Evolutionary conservation across 2,329 filamentous ascomycete species (phyloP), one percentile per base, ranked within the genome.

Genomic region (Coniochaeta sp.): DNA sequence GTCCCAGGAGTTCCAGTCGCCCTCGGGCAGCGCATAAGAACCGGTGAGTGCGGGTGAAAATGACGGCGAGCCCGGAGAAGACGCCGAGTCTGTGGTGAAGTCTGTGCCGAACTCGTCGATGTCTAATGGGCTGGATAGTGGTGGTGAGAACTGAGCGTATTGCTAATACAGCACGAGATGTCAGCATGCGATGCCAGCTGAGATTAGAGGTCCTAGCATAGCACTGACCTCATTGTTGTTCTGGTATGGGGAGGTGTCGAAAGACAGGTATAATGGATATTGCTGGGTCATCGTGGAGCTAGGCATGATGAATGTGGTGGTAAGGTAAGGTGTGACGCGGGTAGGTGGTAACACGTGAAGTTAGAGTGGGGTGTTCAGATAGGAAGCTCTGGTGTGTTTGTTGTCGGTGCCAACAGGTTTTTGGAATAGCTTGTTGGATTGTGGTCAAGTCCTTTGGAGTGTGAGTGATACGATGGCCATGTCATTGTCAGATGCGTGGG

Each of bases 71-170:
- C 57, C 57, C 9, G 66, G 63, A 14, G 67, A 68, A 14, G 63
- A 58, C 4, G 66, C 63, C 27, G 67, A 68, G 57, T 69, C 67
- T 28, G 63, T 64, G 47, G 60, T 61, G 58, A 66, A 65, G 54
- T 70, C 66, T 32, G 61, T 58, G 53, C 50, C 57, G 52, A 62
- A 67, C 52, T 67, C 63, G 27, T 66, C 63, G 7, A 60, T 61
- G 27, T 66, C 63, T 9, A 61, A 52, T 7, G 60, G 56, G 56
- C 54, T 56, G 45, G 63, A 64, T 48, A 62, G 38, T 13, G 60
- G 51, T 12, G 62, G 61, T 1, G 62, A 63, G 51, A 63, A 58
- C 50, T 61, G 56, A 16, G 56, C 27, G 38, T 61, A 58, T 40
- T 53, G 50, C 52, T 61, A 54, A n/a, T n/a, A n/a, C 8, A n/a